phyloP scores from a whole-genome alignment of 176 grass and related monocot genomes.

The Poa annua region DNA sequence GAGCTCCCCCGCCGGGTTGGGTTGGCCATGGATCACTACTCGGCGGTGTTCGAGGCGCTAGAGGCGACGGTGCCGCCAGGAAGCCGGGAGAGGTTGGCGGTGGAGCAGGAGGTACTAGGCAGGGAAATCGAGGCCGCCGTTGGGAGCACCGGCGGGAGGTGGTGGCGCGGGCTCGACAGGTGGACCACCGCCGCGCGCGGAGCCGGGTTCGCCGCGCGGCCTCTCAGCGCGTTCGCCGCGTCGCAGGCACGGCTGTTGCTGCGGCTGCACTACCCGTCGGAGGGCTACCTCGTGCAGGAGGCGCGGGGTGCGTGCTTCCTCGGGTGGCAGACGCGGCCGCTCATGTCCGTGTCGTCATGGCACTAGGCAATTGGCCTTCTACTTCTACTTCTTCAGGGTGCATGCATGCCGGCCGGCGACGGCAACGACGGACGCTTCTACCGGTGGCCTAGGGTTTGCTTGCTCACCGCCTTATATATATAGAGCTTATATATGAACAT shows the following conservation, averaged over 20 bases:
- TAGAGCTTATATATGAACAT: slow-evolving; percentile 39
- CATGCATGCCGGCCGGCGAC: slow-evolving; percentile 31
- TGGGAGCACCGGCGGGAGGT: slow-evolving; percentile 31
- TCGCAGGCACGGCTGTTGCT: slow-evolving; percentile 90
- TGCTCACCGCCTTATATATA: slow-evolving; percentile 38
- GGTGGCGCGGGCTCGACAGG: slow-evolving; percentile 68
- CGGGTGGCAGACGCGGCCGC: slow-evolving; percentile 81
- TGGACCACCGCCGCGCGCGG: slow-evolving; percentile 61
- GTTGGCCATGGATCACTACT: slow-evolving; percentile 76
- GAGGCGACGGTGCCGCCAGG: slow-evolving; percentile 89
- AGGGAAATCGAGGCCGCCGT: slow-evolving; percentile 78
- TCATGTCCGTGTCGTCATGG: slow-evolving; percentile 98
- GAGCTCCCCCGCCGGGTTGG: slow-evolving; percentile 40
- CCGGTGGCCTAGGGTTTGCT: slow-evolving; percentile 48
- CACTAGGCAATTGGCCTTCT: slow-evolving; percentile 48
- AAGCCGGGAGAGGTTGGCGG: slow-evolving; percentile 72
- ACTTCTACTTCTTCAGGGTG: background rate
- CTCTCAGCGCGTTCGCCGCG: slow-evolving; percentile 78
- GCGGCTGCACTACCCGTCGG: slow-evolving; percentile 96
- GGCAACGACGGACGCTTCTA: background rate
- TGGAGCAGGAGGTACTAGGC: slow-evolving; percentile 81
- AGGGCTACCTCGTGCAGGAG: slow-evolving; percentile 89
- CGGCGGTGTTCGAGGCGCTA: slow-evolving; percentile 83
- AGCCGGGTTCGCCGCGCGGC: slow-evolving; percentile 60
- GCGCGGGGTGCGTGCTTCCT: slow-evolving; percentile 75